Evolutionary conservation across 2,329 filamentous ascomycete species (phyloP), one percentile per base, ranked within the genome.

Genomic region (Fusarium sp.): DNA sequence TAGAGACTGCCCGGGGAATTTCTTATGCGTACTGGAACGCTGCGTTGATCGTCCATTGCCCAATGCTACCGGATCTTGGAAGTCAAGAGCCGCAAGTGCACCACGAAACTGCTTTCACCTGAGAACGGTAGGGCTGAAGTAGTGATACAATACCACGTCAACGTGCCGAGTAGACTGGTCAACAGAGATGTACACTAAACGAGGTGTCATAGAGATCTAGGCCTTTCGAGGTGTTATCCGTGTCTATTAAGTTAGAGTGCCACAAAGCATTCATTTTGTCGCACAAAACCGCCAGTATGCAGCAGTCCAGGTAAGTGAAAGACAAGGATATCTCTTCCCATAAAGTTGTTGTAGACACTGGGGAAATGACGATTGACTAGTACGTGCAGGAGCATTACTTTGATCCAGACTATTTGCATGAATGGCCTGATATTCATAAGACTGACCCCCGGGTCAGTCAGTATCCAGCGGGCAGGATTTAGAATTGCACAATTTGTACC

Each of bases 351-450:
- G 56, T 33, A 53, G 41, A 55, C 42, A 50, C 51, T 53, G 57
- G 65, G 66, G 66, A 70, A 70, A 68, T 70, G 68, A 70, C 43
- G 65, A 65, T 57, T 37, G 54, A 54, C 48, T 37, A 37, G 36
- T 37, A 13, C 55, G 55, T 49, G 36, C 35, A 19, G 46, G 48
- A 43, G 62, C 61, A 61, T 53, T 58, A 58, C 65, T 66, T 56
- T 41, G 42, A 66, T 57, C 62, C 57, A 45, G 50, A 49, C 60
- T 50, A 66, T 61, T 58, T 46, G 21, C 42, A 36, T 53, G 44
- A 42, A 48, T 69, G 68, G 59, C 49, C 66, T 70, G 68, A 70
- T 58, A 33, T 45, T 46, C 27, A 45, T 60, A 38, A 62, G 49
- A 48, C 27, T 4, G 19, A 19, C 19, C 19, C 19, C 19, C 42